Percentiles rank a stretch among this genome's conserved stretches.
Conservation (phyloP, 495 filamentous ascomycete genomes). For the Aspergillus sparsus region DNA sequence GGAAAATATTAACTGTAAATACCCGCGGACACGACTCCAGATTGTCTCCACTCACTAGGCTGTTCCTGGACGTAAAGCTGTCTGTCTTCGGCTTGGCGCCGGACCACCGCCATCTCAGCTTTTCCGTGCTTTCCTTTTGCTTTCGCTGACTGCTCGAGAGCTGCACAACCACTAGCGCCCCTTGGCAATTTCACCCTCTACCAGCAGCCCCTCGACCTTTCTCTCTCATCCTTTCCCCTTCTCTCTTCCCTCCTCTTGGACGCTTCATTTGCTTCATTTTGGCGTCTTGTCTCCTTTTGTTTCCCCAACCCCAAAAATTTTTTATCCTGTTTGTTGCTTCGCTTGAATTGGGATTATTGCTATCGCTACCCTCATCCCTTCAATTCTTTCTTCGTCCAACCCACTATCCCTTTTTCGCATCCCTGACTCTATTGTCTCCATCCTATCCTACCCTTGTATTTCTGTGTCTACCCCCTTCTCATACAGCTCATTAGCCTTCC, state of each 20-base stretch:
- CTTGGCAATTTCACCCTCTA: conserved; percentile 51
- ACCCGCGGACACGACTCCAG: conserved; percentile 42
- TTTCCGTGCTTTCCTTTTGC: conserved; percentile 32
- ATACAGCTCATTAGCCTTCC: conserved; percentile 6
- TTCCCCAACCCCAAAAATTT: conserved; percentile 16
- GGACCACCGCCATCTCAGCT: conserved; percentile 33
- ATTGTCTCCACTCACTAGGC: conserved; percentile 45
- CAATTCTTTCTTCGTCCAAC: conserved; percentile 1
- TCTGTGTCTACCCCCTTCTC: conserved; percentile 14
- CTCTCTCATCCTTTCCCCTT: conserved; percentile 30
- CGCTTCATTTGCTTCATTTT: conserved; percentile 18
- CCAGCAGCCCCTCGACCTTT: conserved; percentile 52
- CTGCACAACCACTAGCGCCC: conserved; percentile 52
- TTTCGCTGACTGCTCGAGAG: conserved; percentile 42
- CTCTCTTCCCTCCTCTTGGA: conserved; percentile 12
- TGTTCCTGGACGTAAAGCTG: conserved; percentile 33
- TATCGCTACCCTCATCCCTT: conserved; percentile 20
- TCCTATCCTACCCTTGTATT: conserved; percentile 18
- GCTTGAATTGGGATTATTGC: conserved; percentile 16
- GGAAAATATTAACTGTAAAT: conserved; percentile 37
- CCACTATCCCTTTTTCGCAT: conserved; percentile 21
- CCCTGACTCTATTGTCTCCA: conserved; percentile 13
- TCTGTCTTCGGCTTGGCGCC: conserved; percentile 29
- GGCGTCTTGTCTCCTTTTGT: conserved; percentile 27
- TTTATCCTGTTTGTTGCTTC: conserved; percentile 17